phyloP scores from a whole-genome alignment of 2,329 filamentous ascomycete genomes.

The Thermoascus crustaceus region DNA sequence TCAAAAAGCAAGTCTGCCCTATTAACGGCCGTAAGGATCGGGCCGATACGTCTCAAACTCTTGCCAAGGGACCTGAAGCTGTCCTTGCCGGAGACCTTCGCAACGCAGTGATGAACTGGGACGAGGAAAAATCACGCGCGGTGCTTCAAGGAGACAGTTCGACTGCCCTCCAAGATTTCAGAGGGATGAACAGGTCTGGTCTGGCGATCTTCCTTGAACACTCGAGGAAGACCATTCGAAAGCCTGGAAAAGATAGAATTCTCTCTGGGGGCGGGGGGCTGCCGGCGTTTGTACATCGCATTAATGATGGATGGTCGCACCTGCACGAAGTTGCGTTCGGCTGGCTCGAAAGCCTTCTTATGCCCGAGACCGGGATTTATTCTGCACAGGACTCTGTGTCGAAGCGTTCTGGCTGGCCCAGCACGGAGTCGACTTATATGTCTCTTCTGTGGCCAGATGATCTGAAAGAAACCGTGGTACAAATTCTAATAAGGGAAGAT shows the following conservation, averaged over 20 bases:
- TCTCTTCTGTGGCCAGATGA: slow-evolving; percentile 47
- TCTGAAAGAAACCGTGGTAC: slow-evolving; percentile 48
- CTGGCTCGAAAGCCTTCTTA: slow-evolving; percentile 47
- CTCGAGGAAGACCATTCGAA: slow-evolving; percentile 39
- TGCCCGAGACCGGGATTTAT: slow-evolving; percentile 26
- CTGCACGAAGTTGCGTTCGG: slow-evolving; percentile 45
- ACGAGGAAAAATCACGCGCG: slow-evolving; percentile 36
- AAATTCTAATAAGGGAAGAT: slow-evolving; percentile 47
- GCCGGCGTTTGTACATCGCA: slow-evolving; percentile 31
- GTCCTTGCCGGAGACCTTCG: slow-evolving; percentile 38
- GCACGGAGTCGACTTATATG: slow-evolving; percentile 42
- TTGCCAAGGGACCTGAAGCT: slow-evolving; percentile 15
- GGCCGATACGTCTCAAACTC: slow-evolving; percentile 5
- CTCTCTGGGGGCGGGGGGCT: slow-evolving; percentile 32
- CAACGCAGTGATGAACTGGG: slow-evolving; percentile 35
- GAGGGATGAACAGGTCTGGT: slow-evolving; percentile 40
- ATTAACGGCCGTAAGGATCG: slow-evolving; percentile 12
- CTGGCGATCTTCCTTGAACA: slow-evolving; percentile 51
- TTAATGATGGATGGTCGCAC: slow-evolving; percentile 42
- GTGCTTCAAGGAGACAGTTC: slow-evolving; percentile 43
- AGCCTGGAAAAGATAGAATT: slow-evolving; percentile 30
- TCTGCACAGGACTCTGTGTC: slow-evolving; percentile 5
- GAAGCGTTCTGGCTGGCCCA: slow-evolving; percentile 9
- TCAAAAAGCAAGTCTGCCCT: slow-evolving; percentile 22
- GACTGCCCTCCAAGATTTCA: slow-evolving; percentile 41